Percentiles rank a stretch among this genome's conserved stretches.
Conservation (phyloP, 139 green algal species). For the Bryopsis sp. region DNA sequence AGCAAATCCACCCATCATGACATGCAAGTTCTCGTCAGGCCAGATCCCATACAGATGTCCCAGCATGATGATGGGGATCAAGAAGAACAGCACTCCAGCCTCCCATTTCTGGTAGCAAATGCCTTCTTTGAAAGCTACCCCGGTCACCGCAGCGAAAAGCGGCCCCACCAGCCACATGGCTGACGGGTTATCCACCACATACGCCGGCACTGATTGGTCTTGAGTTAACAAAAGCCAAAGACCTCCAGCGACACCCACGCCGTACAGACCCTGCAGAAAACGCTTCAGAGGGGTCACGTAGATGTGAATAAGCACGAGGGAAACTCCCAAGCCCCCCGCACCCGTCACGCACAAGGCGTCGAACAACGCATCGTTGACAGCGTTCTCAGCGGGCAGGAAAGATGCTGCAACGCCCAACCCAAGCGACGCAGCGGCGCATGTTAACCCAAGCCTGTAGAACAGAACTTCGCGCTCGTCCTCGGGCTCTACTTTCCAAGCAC, state of each 20-base stretch:
- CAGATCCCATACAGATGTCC: constrained; percentile 28
- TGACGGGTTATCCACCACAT: constrained; percentile 53
- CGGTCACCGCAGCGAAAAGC: constrained; percentile 78
- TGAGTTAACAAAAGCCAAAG: constrained; percentile 43
- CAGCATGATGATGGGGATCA: constrained; percentile 49
- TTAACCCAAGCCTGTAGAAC: constrained; percentile 45
- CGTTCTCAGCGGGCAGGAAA: constrained; percentile 17
- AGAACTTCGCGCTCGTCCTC: constrained; percentile 44
- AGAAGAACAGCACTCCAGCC: constrained; percentile 49
- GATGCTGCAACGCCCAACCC: constrained; percentile 22
- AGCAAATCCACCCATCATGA: constrained; percentile 29
- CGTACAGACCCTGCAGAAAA: constrained; percentile 58
- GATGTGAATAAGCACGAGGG: constrained; percentile 82
- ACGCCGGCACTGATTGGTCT: constrained; percentile 38
- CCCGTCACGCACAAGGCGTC: constrained; percentile 32
- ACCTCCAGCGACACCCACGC: constrained; percentile 38
- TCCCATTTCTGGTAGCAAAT: constrained; percentile 81
- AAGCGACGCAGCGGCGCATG: constrained; percentile 27
- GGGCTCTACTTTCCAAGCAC: constrained; percentile 41
- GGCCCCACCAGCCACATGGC: constrained; percentile 81
- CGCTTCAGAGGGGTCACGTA: constrained; percentile 77
- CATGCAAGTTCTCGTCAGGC: constrained; percentile 36
- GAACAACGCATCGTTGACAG: not conserved
- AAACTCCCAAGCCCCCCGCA: constrained; percentile 48
- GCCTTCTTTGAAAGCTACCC: constrained; percentile 80